These are phyloP conservation scores for Lachancea fermentati DNA, from an alignment of 805 yeast genomes.

Conservation along the genomic window DNA sequence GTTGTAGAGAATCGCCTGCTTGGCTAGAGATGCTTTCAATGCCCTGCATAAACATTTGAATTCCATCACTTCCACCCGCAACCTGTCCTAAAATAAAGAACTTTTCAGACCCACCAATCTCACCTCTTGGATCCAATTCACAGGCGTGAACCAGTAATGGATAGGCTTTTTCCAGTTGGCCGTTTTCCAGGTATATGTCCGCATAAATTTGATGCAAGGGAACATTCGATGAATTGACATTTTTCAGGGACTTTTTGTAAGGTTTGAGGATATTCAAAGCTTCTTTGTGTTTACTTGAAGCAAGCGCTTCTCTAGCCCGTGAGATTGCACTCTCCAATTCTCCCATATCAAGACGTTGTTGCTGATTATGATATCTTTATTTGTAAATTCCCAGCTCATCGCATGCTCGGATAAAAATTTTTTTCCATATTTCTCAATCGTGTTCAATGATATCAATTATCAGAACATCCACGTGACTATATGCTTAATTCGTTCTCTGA, in stretches of 20 bases:
- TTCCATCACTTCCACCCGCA: constrained; percentile 74
- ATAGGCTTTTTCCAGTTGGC: constrained; percentile 75
- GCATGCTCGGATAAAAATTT: constrained; percentile 5
- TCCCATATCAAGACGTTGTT: constrained; percentile 11
- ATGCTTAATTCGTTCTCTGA: constrained; percentile 26
- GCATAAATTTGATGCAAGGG: constrained; percentile 54
- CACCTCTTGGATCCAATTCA: constrained; percentile 62
- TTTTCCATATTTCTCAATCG: constrained; percentile 1
- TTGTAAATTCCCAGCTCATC: constrained; percentile 10
- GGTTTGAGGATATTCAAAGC: constrained; percentile 35
- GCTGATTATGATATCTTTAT: neutral
- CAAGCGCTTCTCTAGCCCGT: constrained; percentile 23
- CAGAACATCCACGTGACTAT: constrained; percentile 31
- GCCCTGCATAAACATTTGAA: constrained; percentile 57
- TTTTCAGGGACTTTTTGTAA: constrained; percentile 24
- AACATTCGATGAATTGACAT: constrained; percentile 34
- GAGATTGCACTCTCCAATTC: constrained; percentile 12
- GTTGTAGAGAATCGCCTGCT: constrained; percentile 25
- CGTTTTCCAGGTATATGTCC: constrained; percentile 73
- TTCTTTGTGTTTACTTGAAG: constrained; percentile 27
- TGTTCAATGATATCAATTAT: neutral
- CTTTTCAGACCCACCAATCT: constrained; percentile 63
- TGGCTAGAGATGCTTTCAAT: constrained; percentile 34
- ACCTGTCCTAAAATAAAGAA: constrained; percentile 89
- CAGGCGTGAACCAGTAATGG: constrained; percentile 54